These are phyloP conservation scores for Babjeviella inositovora DNA, from an alignment of 805 yeast genomes.

Conservation along the genomic window DNA sequence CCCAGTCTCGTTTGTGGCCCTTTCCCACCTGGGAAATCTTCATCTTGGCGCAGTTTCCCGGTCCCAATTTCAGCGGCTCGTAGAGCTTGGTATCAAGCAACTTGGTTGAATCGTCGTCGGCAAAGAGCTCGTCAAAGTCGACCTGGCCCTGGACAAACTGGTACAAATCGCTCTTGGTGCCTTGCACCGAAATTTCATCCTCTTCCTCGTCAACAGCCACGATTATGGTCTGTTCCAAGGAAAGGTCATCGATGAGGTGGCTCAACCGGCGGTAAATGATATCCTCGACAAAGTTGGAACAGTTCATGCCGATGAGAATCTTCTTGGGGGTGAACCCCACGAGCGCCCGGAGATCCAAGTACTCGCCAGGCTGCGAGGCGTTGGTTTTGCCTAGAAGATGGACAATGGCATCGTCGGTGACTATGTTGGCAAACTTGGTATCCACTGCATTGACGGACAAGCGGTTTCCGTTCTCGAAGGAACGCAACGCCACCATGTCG, in stretches of 20 bases:
- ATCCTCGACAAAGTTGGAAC: constrained; percentile 54
- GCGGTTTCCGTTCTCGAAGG: constrained; percentile 12
- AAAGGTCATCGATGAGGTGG: constrained; percentile 36
- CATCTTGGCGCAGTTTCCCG: constrained; percentile 44
- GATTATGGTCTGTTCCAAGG: constrained; percentile 43
- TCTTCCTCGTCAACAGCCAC: constrained; percentile 21
- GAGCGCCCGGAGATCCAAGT: constrained; percentile 8
- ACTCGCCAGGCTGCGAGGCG: no score
- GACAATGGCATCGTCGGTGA: constrained; percentile 29
- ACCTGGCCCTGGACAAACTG: constrained; percentile 41
- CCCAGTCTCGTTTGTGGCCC: neutral
- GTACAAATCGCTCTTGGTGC: constrained; percentile 24
- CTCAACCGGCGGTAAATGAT: constrained; percentile 41
- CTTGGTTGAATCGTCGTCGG: constrained; percentile 6
- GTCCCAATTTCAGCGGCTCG: constrained; percentile 36
- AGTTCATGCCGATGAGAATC: constrained; percentile 40
- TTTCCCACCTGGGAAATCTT: constrained; percentile 13
- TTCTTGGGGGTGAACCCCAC: constrained; percentile 34
- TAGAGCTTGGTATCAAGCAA: constrained; percentile 40
- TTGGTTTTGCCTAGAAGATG: no score
- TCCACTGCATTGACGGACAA: constrained; percentile 14
- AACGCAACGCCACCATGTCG: constrained; percentile 5
- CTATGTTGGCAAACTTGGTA: constrained; percentile 18
- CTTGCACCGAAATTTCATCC: constrained; percentile 8
- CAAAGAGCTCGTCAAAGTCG: constrained; percentile 12